A percentile compares a stretch with the other conserved stretches of the same genome.
Conservation (phyloP, 1,284 basidiomycete species). For the Caloboletus firmus region DNA sequence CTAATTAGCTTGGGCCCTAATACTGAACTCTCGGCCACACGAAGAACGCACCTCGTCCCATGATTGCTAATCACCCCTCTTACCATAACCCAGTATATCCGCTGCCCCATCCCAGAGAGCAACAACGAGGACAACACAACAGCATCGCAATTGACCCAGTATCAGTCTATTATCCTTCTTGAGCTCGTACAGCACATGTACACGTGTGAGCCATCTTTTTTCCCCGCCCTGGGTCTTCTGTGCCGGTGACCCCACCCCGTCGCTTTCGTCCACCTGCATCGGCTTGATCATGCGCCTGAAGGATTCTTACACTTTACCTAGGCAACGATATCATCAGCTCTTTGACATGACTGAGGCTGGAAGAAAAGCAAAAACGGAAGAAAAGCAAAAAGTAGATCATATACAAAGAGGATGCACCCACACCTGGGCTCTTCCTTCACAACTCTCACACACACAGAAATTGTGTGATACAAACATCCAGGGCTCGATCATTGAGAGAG, state of each 20-base stretch:
- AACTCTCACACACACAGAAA: no score
- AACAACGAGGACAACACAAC: slow-evolving; percentile 38
- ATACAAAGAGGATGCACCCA: no score
- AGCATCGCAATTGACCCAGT: slow-evolving; percentile 15
- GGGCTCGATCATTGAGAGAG: no score
- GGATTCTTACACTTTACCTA: slow-evolving; percentile 28
- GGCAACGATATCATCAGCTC: background rate
- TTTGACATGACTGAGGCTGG: background rate
- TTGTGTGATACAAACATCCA: no score
- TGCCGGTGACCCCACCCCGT: background rate
- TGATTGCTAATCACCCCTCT: slow-evolving; percentile 7
- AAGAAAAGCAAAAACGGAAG: no score
- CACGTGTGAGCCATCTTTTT: slow-evolving; percentile 6
- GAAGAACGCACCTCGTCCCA: no score
- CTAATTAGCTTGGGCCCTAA: no score
- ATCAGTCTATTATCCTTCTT: slow-evolving; percentile 1
- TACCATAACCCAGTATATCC: slow-evolving; percentile 13
- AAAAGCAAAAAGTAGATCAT: no score
- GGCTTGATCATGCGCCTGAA: slow-evolving; percentile 25
- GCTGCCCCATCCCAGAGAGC: slow-evolving; percentile 41
- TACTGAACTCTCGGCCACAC: background rate
- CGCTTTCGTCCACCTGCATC: slow-evolving; percentile 18
- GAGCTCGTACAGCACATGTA: slow-evolving; percentile 7
- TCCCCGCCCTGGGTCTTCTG: slow-evolving; percentile 14
- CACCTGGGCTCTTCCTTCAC: no score